A percentile compares a stretch with the other conserved stretches of the same genome.
These are phyloP conservation scores for Elsinoe perseae DNA, from an alignment of 2,329 filamentous ascomycete species.

Conservation along the genomic window DNA sequence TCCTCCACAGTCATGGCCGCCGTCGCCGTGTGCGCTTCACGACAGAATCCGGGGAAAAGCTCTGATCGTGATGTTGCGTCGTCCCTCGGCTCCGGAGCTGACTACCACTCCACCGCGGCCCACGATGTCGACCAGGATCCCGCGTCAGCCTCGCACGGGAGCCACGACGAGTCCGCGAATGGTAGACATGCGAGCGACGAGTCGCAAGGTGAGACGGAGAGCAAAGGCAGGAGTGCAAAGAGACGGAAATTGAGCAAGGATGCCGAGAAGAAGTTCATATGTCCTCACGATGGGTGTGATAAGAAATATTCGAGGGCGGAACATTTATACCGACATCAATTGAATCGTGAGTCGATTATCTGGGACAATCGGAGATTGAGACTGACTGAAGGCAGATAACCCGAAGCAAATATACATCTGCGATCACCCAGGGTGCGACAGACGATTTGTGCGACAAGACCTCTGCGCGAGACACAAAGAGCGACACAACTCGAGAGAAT, in stretches of 20 bases:
- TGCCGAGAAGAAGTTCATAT: conserved; percentile 60
- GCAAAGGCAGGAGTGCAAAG: conserved; percentile 20
- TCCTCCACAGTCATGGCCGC: conserved; percentile 6
- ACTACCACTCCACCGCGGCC: neutral
- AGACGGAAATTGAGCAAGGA: conserved; percentile 29
- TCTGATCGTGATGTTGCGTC: neutral
- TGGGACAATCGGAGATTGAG: neutral
- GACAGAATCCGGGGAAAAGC: conserved; percentile 14
- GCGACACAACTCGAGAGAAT: conserved; percentile 54
- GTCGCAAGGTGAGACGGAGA: neutral
- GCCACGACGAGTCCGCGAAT: conserved; percentile 4
- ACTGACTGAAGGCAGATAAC: conserved; percentile 51
- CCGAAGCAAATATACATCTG: conserved; percentile 94
- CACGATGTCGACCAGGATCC: neutral
- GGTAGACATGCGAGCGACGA: conserved; percentile 4
- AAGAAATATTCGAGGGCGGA: conserved; percentile 96
- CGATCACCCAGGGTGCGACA: conserved; percentile 82
- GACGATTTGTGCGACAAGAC: conserved; percentile 88
- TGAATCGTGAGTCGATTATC: conserved; percentile 65
- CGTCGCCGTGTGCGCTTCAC: conserved; percentile 12
- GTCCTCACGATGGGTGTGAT: conserved; percentile 76
- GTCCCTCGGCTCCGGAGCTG: neutral
- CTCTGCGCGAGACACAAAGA: conserved; percentile 63
- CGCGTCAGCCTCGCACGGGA: conserved; percentile 1
- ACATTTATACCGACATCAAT: conserved; percentile 90